phyloP scores from a whole-genome alignment of 345 rosid genomes.

The Noccaea caerulescens region DNA sequence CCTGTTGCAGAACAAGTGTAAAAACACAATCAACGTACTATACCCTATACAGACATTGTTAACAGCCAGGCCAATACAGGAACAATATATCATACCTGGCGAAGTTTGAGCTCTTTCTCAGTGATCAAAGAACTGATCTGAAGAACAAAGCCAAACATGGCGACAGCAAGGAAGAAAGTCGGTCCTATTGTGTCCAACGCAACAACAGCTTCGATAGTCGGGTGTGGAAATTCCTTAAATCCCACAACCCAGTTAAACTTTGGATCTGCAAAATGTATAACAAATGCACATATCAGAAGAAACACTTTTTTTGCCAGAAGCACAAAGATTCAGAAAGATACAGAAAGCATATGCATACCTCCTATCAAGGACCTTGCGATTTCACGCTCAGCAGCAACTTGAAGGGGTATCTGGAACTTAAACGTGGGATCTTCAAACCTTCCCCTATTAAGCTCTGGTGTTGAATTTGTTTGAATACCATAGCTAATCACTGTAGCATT shows the following conservation, averaged over 20 bases:
- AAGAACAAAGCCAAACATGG: constrained; percentile 89
- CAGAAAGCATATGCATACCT: constrained; percentile 49
- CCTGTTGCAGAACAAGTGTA: constrained; percentile 51
- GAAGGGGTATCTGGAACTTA: constrained; percentile 90
- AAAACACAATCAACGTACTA: neutral
- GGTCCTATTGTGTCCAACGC: constrained; percentile 64
- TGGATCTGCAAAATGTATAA: constrained; percentile 52
- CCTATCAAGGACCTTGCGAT: constrained; percentile 77
- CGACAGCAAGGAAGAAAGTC: constrained; percentile 82
- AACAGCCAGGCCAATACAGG: neutral
- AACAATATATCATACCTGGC: constrained; percentile 60
- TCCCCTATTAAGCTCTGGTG: constrained; percentile 59
- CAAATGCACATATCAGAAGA: constrained; percentile 20
- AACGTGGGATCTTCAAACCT: constrained; percentile 75
- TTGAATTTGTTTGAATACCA: constrained; percentile 89
- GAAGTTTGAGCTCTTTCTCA: constrained; percentile 97
- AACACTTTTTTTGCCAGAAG: neutral
- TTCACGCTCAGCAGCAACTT: constrained; percentile 90
- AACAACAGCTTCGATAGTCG: constrained; percentile 54
- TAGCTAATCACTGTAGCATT: constrained; percentile 70
- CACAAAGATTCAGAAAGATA: neutral
- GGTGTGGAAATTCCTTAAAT: constrained; percentile 85
- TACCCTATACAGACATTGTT: neutral
- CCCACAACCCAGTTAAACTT: constrained; percentile 76
- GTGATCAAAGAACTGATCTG: constrained; percentile 73